phyloP scores from a whole-genome alignment of 73 alveolate species.

The Stentor coeruleus region DNA sequence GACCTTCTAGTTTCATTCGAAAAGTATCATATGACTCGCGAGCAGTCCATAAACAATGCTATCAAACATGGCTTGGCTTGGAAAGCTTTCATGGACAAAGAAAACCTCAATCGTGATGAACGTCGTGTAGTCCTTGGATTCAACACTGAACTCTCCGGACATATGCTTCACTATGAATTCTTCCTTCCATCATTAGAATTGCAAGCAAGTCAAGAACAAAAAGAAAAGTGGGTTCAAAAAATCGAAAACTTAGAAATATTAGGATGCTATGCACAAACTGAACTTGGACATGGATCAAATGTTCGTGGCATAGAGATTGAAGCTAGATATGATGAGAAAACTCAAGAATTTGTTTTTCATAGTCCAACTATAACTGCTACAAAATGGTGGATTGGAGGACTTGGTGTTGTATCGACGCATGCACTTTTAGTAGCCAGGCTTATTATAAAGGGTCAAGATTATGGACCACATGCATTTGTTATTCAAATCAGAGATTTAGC shows the following conservation, averaged over 20 bases:
- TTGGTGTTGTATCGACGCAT: constrained; percentile 62
- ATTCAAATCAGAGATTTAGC: constrained; percentile 74
- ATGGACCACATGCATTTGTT: constrained; percentile 80
- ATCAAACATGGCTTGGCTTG: background rate
- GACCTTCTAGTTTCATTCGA: background rate
- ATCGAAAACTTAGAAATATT: constrained; percentile 38
- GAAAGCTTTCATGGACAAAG: constrained; percentile 16
- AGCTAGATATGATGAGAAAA: constrained; percentile 59
- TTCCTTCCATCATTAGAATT: constrained; percentile 10
- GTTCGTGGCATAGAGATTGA: constrained; percentile 74
- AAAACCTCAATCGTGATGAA: constrained; percentile 17
- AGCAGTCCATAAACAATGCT: background rate
- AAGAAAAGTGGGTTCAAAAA: constrained; percentile 41
- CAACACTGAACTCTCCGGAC: constrained; percentile 1
- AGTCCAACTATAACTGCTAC: constrained; percentile 62
- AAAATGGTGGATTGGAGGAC: constrained; percentile 79
- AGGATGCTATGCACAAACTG: constrained; percentile 83
- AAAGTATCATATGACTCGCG: background rate
- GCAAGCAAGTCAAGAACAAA: constrained; percentile 54
- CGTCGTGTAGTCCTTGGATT: background rate
- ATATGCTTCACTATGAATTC: constrained; percentile 1
- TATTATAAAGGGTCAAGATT: constrained; percentile 50
- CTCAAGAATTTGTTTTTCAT: constrained; percentile 55
- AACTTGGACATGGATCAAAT: constrained; percentile 84
- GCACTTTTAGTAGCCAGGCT: constrained; percentile 67